These are phyloP conservation scores for Artemisia annua DNA, from an alignment of 129 eudicot species.

Conservation along the genomic window DNA sequence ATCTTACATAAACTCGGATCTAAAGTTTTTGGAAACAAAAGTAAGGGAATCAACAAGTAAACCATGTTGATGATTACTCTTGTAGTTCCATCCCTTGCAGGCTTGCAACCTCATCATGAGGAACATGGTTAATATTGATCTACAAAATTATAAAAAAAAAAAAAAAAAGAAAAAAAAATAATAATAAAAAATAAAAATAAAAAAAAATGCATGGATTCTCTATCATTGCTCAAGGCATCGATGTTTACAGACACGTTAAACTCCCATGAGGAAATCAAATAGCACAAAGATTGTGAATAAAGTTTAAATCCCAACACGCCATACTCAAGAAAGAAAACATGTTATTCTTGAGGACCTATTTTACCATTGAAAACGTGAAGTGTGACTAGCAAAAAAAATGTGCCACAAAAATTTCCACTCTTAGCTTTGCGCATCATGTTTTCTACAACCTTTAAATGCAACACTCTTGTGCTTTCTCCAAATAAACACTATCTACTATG, in stretches of 20 bases:
- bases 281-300: constrained; percentile 1
- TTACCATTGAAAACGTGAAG: constrained; percentile 8
- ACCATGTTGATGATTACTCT: not conserved
- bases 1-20: too few species aligned
- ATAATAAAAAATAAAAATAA: too few species aligned
- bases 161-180: too few species aligned
- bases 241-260: not conserved
- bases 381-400: constrained; percentile 10
- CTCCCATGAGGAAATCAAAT: not conserved
- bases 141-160: too few species aligned
- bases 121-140: not conserved
- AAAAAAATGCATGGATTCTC: not conserved
- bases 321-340: not conserved
- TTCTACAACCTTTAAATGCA: constrained; percentile 25
- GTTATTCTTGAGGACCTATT: not conserved
- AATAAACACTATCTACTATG: constrained; percentile 28
- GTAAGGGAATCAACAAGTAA: not conserved
- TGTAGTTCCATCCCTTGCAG: not conserved
- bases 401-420: not conserved
- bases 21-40: too few species aligned
- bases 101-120: constrained; percentile 1
- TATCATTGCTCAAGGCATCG: not conserved
- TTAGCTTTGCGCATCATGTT: constrained; percentile 14
- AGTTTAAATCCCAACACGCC: not conserved
- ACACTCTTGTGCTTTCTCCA: constrained; percentile 25